A percentile compares a stretch with the other conserved stretches of the same genome.
phyloP scores from a whole-genome alignment of 257 asterid genomes.

The Solanum pimpinellifolium region DNA sequence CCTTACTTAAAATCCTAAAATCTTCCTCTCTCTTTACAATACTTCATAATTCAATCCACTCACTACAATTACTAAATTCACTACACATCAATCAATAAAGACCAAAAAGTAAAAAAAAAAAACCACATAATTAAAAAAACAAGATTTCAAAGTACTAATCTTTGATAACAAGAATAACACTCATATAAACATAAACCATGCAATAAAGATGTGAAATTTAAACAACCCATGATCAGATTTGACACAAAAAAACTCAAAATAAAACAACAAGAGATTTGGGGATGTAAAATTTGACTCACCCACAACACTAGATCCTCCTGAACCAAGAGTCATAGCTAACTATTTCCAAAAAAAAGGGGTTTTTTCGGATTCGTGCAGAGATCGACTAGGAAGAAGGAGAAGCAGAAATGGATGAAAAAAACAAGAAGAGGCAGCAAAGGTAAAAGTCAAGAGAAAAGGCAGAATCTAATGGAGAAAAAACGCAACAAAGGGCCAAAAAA shows the following conservation, averaged over 20 bases:
- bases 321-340: conserved; percentile 59
- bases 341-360: background rate
- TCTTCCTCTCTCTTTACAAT: background rate
- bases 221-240: background rate
- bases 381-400: conserved; percentile 21
- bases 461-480: background rate
- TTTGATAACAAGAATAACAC: background rate
- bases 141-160: background rate
- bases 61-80: background rate
- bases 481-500: background rate
- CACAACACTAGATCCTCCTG: conserved; percentile 83
- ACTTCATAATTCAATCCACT: background rate
- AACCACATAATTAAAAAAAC: background rate
- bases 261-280: background rate
- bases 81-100: background rate
- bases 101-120: background rate
- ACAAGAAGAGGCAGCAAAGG: background rate
- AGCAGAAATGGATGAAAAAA: background rate
- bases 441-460: background rate
- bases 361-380: conserved; percentile 3
- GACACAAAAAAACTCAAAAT: background rate
- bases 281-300: conserved; percentile 21
- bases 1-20: background rate
- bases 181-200: background rate
- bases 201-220: background rate